Evolutionary conservation across 2,329 filamentous ascomycete species (phyloP).

Genomic region (Trichophyton simii): DNA sequence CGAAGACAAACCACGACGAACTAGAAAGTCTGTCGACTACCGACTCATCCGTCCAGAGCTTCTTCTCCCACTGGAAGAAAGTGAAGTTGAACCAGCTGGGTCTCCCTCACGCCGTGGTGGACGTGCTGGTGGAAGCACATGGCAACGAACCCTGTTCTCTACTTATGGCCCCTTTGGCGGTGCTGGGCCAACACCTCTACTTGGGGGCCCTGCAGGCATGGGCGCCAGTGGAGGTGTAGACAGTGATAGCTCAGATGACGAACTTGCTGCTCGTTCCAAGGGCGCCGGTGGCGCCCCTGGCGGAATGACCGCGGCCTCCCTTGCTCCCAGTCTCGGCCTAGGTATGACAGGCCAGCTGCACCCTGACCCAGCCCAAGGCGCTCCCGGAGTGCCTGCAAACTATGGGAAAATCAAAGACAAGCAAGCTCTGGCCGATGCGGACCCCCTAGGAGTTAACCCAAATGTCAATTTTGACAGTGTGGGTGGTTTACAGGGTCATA

Average conservation of each 20-base stretch:
- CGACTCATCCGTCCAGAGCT: slow-evolving; percentile 67
- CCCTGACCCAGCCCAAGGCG: slow-evolving; percentile 44
- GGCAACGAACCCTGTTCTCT: slow-evolving; percentile 75
- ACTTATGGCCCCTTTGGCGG: slow-evolving; percentile 90
- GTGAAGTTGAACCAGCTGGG: slow-evolving; percentile 53
- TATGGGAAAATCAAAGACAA: slow-evolving; percentile 89
- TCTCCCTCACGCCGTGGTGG: slow-evolving; percentile 58
- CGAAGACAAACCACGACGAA: slow-evolving; percentile 38
- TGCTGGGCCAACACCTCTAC: slow-evolving; percentile 56
- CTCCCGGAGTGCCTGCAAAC: slow-evolving; percentile 58
- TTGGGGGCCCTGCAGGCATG: slow-evolving; percentile 55
- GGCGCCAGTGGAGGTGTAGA: slow-evolving; percentile 69
- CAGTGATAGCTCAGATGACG: slow-evolving; percentile 94
- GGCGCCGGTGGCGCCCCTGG: slow-evolving; percentile 44
- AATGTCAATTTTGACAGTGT: slow-evolving; percentile 91
- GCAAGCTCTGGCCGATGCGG: slow-evolving; percentile 82
- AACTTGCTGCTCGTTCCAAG: slow-evolving; percentile 53
- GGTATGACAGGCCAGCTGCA: slow-evolving; percentile 44
- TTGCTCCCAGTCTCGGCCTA: slow-evolving; percentile 40
- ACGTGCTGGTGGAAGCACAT: slow-evolving; percentile 45
- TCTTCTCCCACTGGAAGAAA: slow-evolving; percentile 59
- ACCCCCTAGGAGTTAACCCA: slow-evolving; percentile 84
- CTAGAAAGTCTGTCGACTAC: slow-evolving; percentile 65
- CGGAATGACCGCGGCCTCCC: slow-evolving; percentile 47
- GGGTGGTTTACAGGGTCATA: slow-evolving; percentile 82